Evolutionary conservation across 2,329 filamentous ascomycete species (phyloP).

Genomic region (Aureobasidium sp.): DNA sequence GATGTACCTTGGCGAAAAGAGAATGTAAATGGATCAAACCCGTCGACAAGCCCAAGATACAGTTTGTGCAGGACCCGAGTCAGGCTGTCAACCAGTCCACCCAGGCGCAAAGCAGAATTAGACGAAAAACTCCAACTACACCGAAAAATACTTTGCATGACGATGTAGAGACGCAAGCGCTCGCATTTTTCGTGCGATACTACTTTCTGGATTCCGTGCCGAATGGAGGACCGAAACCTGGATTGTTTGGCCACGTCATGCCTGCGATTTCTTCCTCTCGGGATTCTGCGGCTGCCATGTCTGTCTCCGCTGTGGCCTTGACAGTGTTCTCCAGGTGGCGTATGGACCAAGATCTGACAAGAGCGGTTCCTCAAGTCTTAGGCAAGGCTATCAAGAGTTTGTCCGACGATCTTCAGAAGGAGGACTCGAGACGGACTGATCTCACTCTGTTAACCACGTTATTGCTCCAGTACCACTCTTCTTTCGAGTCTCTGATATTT

Average conservation of each 20-base stretch:
- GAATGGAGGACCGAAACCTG: constrained; percentile 2
- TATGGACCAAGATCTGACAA: background rate
- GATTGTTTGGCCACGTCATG: constrained; percentile 5
- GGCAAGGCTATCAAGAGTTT: background rate
- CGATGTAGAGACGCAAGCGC: constrained; percentile 8
- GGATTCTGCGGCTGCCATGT: background rate
- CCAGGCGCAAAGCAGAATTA: no score
- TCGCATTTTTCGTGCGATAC: constrained; percentile 1
- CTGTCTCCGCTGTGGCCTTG: constrained; percentile 2
- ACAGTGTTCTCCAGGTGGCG: constrained; percentile 7
- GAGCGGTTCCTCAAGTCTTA: background rate
- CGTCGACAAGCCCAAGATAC: background rate
- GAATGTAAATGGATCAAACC: background rate
- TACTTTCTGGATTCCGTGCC: background rate
- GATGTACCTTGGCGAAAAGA: background rate
- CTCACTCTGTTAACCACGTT: background rate
- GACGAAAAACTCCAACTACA: background rate
- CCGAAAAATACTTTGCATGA: background rate
- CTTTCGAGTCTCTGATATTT: background rate
- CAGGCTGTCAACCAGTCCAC: background rate
- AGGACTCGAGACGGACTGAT: background rate
- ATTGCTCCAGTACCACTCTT: background rate
- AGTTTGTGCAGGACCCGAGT: background rate
- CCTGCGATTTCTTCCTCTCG: background rate
- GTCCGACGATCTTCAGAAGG: background rate